phyloP scores from a whole-genome alignment of 805 yeast species.

The Wickerhamomyces canadensis region DNA sequence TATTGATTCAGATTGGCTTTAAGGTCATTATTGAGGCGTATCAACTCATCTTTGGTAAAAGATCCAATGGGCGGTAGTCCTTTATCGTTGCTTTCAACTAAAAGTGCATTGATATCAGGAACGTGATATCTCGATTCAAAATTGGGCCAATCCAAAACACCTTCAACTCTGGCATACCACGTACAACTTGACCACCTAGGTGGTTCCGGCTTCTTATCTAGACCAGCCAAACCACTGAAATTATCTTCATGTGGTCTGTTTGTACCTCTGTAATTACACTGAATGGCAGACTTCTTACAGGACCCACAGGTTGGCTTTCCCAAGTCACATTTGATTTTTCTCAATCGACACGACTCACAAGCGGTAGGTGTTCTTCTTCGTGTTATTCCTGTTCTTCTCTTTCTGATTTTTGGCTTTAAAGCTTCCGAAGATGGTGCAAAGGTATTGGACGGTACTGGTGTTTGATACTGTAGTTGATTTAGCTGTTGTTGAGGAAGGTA shows the following conservation, averaged over 20 bases:
- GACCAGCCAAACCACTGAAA: constrained; percentile 5
- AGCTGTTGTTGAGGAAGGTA: neutral
- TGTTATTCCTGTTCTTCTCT: neutral
- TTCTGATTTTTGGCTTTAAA: constrained; percentile 5
- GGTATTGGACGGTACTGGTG: neutral
- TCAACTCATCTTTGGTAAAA: constrained; percentile 7
- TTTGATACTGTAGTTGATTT: constrained; percentile 1
- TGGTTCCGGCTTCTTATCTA: constrained; percentile 3
- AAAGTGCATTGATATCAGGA: constrained; percentile 6
- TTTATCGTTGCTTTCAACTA: constrained; percentile 6
- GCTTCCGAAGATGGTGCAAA: neutral
- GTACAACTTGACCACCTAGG: constrained; percentile 18
- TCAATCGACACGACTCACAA: constrained; percentile 36
- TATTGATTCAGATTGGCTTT: constrained; percentile 5
- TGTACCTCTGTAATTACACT: constrained; percentile 14
- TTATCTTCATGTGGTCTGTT: constrained; percentile 2
- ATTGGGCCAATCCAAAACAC: constrained; percentile 17
- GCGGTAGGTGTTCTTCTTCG: constrained; percentile 25
- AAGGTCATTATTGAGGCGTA: constrained; percentile 5
- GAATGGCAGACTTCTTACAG: constrained; percentile 24
- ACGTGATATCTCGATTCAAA: constrained; percentile 9
- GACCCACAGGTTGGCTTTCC: constrained; percentile 38
- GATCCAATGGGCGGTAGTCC: constrained; percentile 8
- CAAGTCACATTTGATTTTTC: constrained; percentile 46
- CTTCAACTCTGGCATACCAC: constrained; percentile 17